A percentile compares a stretch with the other conserved stretches of the same genome.
phyloP scores from a whole-genome alignment of 75 land plant genomes.

The Pinus albicaulis region DNA sequence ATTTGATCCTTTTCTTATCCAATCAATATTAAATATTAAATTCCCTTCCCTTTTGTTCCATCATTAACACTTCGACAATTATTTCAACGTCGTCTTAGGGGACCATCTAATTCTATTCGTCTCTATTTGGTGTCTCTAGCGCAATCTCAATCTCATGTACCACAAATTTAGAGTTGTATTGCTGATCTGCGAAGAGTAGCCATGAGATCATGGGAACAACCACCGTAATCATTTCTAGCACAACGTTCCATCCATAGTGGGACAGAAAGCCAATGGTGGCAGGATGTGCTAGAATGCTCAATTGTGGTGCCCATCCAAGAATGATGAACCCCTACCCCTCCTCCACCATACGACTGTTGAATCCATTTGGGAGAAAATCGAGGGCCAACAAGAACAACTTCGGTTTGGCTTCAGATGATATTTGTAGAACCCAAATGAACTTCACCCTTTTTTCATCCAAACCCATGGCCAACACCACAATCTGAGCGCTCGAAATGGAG shows the following conservation, averaged over 20 bases:
- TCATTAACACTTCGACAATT: neutral
- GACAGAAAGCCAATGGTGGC: slow-evolving; percentile 13
- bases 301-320: slow-evolving; percentile 16
- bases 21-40: too few species aligned
- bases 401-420: neutral
- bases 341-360: neutral
- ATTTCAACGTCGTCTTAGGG: neutral
- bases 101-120: neutral
- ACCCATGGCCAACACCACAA: slow-evolving; percentile 18
- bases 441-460: too few species aligned
- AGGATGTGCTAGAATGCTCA: slow-evolving; percentile 8
- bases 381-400: neutral
- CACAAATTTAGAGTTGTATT: slow-evolving; percentile 5
- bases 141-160: neutral
- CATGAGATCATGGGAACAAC: slow-evolving; percentile 15
- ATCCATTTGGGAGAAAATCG: neutral
- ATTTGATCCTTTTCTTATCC: too few species aligned
- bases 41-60: neutral
- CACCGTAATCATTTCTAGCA: neutral
- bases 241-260: slow-evolving; percentile 15
- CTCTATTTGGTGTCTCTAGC: neutral
- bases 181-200: slow-evolving; percentile 16
- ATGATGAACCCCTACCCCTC: neutral
- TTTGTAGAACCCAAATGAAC: too few species aligned
- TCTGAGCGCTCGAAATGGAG: slow-evolving; percentile 12